Percentiles rank a stretch among this genome's conserved stretches.
These are phyloP conservation scores for Rosa hybrid DNA, from an alignment of 331 rosid species.

Conservation along the genomic window DNA sequence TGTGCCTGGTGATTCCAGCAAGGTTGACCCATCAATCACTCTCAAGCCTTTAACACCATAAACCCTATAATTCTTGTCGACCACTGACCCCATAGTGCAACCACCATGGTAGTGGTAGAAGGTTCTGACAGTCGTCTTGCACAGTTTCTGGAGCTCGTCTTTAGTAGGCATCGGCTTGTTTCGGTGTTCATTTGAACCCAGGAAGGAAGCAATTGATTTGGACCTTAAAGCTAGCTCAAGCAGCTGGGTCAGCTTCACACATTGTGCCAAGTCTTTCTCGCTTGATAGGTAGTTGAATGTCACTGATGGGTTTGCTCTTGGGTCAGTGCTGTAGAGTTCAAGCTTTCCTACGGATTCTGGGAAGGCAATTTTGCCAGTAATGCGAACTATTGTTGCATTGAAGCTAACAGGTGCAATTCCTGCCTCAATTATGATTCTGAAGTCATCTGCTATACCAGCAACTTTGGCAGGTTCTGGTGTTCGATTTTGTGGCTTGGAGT, in stretches of 20 bases:
- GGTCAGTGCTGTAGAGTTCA: conserved; percentile 55
- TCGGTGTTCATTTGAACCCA: conserved; percentile 37
- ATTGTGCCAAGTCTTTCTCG: conserved; percentile 50
- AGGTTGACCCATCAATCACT: conserved; percentile 73
- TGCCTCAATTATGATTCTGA: conserved; percentile 60
- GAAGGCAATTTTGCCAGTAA: conserved; percentile 61
- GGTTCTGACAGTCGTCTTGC: conserved; percentile 59
- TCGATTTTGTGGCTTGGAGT: conserved; percentile 50
- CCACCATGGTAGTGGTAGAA: conserved; percentile 81
- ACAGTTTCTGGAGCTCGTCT: conserved; percentile 41
- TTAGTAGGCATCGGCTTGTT: conserved; percentile 34
- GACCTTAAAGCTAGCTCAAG: conserved; percentile 55
- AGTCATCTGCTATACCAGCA: conserved; percentile 61
- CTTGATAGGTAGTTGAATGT: conserved; percentile 66
- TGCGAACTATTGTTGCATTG: conserved; percentile 49
- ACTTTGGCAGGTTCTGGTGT: conserved; percentile 72
- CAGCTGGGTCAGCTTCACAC: conserved; percentile 56
- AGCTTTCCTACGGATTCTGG: conserved; percentile 60
- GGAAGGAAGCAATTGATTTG: conserved; percentile 50
- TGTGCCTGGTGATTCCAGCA: conserved; percentile 73
- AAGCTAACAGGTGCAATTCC: conserved; percentile 51
- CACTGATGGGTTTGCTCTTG: conserved; percentile 66
- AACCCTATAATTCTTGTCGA: conserved; percentile 53
- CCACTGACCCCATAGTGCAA: conserved; percentile 57
- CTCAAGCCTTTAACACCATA: conserved; percentile 52